Evolutionary conservation across 257 asterid genomes (phyloP).

Genomic region (Solanum bukasovii): DNA sequence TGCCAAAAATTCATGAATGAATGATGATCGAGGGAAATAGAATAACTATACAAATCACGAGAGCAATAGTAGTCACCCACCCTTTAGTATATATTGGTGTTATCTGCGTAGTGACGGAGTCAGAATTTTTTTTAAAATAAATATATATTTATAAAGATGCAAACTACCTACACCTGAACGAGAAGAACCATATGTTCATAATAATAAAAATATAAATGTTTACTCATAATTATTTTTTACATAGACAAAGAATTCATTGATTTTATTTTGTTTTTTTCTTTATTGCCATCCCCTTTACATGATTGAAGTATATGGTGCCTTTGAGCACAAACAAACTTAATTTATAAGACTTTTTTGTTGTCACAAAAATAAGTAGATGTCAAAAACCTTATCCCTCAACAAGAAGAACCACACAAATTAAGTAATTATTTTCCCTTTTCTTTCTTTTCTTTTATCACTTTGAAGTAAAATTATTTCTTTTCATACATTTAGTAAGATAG

Average conservation of each 20-base stretch:
- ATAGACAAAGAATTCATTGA: neutral
- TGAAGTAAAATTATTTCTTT: neutral
- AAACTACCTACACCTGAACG: neutral
- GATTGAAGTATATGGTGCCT: neutral
- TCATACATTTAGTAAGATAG: neutral
- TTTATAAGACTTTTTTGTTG: neutral
- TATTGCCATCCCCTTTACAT: neutral
- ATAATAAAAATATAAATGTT: neutral
- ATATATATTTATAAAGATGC: neutral
- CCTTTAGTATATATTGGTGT: neutral
- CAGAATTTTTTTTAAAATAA: accelerated
- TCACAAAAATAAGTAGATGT: neutral
- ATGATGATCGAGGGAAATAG: neutral
- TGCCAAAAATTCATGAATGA: neutral
- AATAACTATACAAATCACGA: neutral
- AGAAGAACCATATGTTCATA: neutral
- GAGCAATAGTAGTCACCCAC: neutral
- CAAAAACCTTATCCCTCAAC: neutral
- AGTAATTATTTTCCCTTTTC: neutral
- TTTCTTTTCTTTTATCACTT: neutral
- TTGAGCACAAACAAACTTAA: neutral
- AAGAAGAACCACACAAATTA: neutral
- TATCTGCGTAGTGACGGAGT: neutral
- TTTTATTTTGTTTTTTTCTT: neutral
- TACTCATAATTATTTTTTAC: neutral